Percentiles rank a stretch among this genome's conserved stretches.
Conservation (phyloP, 2,329 filamentous ascomycete genomes). For the Pyrenophora teres region DNA sequence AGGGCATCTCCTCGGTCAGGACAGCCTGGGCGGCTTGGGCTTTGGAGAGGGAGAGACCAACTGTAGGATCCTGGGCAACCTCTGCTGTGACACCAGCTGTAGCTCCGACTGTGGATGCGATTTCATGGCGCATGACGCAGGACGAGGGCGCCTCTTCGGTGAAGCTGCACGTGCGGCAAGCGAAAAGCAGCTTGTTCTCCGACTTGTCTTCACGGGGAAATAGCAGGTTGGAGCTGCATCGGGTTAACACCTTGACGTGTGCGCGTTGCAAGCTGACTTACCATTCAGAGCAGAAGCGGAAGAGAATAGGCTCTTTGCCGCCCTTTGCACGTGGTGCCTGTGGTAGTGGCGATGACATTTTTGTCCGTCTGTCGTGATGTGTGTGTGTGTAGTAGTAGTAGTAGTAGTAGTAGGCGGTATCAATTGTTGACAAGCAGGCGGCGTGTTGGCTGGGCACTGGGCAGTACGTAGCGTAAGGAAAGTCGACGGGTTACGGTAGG, state of each 20-base stretch:
- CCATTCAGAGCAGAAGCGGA: constrained; percentile 98
- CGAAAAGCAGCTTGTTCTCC: constrained; percentile 85
- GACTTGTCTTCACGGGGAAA: constrained; percentile 94
- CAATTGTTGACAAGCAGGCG: neutral
- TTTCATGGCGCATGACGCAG: constrained; percentile 93
- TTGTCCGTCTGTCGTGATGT: neutral
- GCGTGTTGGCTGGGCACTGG: neutral
- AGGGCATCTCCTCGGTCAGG: constrained; percentile 44
- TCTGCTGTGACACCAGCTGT: constrained; percentile 97
- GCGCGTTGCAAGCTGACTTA: constrained; percentile 43
- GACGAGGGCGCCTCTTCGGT: constrained; percentile 83
- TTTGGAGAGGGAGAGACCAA: constrained; percentile 65
- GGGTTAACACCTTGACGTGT: constrained; percentile 10
- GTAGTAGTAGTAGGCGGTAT: neutral
- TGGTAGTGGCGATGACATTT: constrained; percentile 46
- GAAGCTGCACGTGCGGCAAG: constrained; percentile 93
- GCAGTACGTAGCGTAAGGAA: neutral
- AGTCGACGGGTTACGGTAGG: neutral
- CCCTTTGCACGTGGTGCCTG: constrained; percentile 49
- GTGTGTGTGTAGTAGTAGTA: neutral
- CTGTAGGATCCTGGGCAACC: constrained; percentile 96
- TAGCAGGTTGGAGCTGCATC: constrained; percentile 83
- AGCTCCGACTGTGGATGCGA: constrained; percentile 89
- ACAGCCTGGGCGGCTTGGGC: constrained; percentile 34
- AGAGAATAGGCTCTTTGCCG: constrained; percentile 76